These are phyloP conservation scores for Cordyceps militaris DNA, from an alignment of 2,329 filamentous ascomycete genomes.

Conservation along the genomic window DNA sequence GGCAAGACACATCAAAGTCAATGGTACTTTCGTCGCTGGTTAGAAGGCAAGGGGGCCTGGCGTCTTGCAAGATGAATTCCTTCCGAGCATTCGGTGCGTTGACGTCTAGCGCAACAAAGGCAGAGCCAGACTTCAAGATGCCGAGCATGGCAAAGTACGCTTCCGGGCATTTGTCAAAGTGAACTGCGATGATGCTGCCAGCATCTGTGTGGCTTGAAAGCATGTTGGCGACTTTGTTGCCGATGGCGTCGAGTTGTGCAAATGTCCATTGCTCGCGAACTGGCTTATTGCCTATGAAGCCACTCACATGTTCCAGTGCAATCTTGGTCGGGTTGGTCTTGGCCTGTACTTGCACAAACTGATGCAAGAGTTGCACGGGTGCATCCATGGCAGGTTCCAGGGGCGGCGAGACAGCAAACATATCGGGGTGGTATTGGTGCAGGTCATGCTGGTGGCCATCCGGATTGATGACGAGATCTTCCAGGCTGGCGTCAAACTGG, in stretches of 20 bases:
- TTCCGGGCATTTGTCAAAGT: conserved; percentile 79
- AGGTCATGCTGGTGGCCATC: conserved; percentile 34
- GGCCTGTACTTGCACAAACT: conserved; percentile 67
- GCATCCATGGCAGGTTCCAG: conserved; percentile 49
- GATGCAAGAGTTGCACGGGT: conserved; percentile 58
- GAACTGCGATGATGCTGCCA: conserved; percentile 63
- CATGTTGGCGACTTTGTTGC: conserved; percentile 65
- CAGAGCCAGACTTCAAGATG: conserved; percentile 73
- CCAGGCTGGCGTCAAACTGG: conserved; percentile 66
- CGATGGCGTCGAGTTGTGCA: conserved; percentile 59
- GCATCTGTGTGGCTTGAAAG: conserved; percentile 43
- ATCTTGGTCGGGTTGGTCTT: conserved; percentile 45
- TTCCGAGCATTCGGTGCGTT: conserved; percentile 66
- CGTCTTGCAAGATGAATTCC: conserved; percentile 71
- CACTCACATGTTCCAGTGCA: conserved; percentile 69
- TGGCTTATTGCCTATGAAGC: conserved; percentile 40
- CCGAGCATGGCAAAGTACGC: conserved; percentile 78
- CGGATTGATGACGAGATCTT: conserved; percentile 47
- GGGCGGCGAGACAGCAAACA: conserved; percentile 63
- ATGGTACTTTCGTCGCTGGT: conserved; percentile 34
- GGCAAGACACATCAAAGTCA: conserved; percentile 27
- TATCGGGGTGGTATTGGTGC: conserved; percentile 20
- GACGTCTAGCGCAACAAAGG: conserved; percentile 75
- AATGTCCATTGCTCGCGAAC: conserved; percentile 63
- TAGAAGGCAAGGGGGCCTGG: conserved; percentile 56